Conservation (phyloP, 176 grass and related monocot species). For the Secale cereale region DNA sequence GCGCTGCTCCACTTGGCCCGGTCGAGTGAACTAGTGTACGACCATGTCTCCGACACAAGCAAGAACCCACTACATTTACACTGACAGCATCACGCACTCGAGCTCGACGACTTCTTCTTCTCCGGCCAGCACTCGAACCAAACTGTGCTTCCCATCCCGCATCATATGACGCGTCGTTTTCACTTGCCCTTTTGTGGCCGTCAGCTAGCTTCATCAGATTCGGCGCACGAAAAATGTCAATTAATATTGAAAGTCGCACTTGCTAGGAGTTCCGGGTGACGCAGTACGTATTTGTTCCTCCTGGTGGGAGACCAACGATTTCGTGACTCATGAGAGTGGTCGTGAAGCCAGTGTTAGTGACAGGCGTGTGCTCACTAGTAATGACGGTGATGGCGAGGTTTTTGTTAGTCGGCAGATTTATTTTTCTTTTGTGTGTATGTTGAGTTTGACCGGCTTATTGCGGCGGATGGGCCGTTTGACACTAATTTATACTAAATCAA, state of each 20-base stretch:
- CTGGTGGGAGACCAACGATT: background rate
- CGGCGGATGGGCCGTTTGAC: no score
- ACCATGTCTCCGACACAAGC: background rate
- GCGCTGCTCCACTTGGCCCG: background rate
- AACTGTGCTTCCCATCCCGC: no score
- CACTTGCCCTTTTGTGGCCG: background rate
- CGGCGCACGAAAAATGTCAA: background rate
- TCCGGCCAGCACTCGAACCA: no score
- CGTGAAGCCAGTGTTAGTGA: no score
- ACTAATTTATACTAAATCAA: no score
- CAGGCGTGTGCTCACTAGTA: no score
- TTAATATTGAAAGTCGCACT: background rate
- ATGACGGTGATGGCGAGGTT: no score
- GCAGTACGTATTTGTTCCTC: background rate
- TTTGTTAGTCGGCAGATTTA: no score
- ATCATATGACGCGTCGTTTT: background rate
- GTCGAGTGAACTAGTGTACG: background rate
- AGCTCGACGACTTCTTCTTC: background rate
- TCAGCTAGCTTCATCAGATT: background rate
- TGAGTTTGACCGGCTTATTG: no score
- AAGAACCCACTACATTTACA: background rate
- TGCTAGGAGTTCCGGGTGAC: background rate
- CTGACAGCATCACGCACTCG: background rate
- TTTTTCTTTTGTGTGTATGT: no score
- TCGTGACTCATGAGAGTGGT: no score